Evolutionary conservation across 306 rosid species (phyloP).

Genomic region (Dryas octopetala): DNA sequence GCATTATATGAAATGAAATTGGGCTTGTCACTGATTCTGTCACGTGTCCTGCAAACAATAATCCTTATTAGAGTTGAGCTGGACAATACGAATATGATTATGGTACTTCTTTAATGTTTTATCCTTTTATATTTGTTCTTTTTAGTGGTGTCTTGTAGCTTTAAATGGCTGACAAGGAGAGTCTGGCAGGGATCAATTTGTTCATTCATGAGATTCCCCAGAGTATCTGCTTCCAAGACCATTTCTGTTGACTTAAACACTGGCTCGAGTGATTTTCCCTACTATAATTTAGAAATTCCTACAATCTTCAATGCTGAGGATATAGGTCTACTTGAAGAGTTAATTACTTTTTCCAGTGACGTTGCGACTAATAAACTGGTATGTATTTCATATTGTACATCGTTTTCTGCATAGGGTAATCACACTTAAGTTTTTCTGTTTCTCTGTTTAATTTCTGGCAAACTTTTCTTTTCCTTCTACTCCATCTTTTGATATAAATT

Average conservation of each 20-base stretch:
- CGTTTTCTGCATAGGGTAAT: not conserved
- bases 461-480: not conserved
- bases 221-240: slow-evolving; percentile 40
- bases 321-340: slow-evolving; percentile 47
- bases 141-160: slow-evolving; percentile 11
- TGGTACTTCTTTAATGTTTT: slow-evolving; percentile 45
- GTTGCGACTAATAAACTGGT: slow-evolving; percentile 38
- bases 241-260: slow-evolving; percentile 39
- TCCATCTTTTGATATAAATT: not conserved
- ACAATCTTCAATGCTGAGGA: slow-evolving; percentile 45
- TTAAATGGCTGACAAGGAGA: slow-evolving; percentile 26
- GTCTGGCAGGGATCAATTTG: slow-evolving; percentile 64
- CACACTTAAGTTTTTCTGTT: not conserved
- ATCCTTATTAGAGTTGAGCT: slow-evolving; percentile 37
- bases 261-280: slow-evolving; percentile 36
- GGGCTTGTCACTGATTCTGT: slow-evolving; percentile 66
- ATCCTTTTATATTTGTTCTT: slow-evolving; percentile 17
- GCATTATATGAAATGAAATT: slow-evolving; percentile 89
- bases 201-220: slow-evolving; percentile 76
- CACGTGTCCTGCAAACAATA: slow-evolving; percentile 42
- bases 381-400: not conserved
- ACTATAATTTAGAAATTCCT: slow-evolving; percentile 41
- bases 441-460: not conserved
- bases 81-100: slow-evolving; percentile 36
- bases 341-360: slow-evolving; percentile 47